phyloP scores from a whole-genome alignment of 1,284 basidiomycete genomes.

The Malassezia equina region DNA sequence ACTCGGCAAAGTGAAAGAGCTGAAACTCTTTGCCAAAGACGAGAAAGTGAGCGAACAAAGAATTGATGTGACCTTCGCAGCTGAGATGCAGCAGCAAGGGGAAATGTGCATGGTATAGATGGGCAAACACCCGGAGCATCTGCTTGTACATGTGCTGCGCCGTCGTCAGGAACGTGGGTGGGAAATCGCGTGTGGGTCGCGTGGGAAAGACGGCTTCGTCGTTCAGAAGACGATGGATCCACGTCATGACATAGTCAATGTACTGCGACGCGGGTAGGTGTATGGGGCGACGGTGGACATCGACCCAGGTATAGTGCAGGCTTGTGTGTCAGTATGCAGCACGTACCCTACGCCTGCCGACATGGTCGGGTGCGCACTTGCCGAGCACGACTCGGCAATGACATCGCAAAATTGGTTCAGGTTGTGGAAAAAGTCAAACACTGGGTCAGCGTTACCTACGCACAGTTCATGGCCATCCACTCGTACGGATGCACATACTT shows the following conservation, averaged over 20 bases:
- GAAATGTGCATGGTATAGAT: constrained; percentile 94
- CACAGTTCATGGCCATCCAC: constrained; percentile 95
- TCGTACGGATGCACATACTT: constrained; percentile 61
- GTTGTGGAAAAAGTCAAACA: constrained; percentile 64
- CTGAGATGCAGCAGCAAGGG: constrained; percentile 79
- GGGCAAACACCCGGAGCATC: constrained; percentile 89
- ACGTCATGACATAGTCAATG: constrained; percentile 98
- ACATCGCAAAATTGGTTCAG: constrained; percentile 95
- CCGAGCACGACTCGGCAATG: constrained; percentile 85
- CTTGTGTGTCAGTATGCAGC: constrained; percentile 52
- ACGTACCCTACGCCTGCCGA: constrained; percentile 70
- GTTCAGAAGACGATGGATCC: constrained; percentile 85
- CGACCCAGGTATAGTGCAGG: constrained; percentile 91
- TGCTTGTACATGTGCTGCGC: constrained; percentile 95
- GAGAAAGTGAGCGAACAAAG: constrained; percentile 79
- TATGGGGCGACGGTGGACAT: constrained; percentile 74
- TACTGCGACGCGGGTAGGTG: constrained; percentile 90
- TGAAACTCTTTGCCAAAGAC: constrained; percentile 77
- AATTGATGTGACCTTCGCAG: constrained; percentile 92
- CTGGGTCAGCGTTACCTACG: constrained; percentile 40
- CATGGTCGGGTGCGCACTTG: constrained; percentile 83
- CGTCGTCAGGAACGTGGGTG: constrained; percentile 75
- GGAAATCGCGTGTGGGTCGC: constrained; percentile 87
- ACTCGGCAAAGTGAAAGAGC: constrained; percentile 61
- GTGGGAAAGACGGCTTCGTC: constrained; percentile 91